Evolutionary conservation across 208 protist species (phyloP).

Genomic region (Kentomonas sorsogonicus): DNA sequence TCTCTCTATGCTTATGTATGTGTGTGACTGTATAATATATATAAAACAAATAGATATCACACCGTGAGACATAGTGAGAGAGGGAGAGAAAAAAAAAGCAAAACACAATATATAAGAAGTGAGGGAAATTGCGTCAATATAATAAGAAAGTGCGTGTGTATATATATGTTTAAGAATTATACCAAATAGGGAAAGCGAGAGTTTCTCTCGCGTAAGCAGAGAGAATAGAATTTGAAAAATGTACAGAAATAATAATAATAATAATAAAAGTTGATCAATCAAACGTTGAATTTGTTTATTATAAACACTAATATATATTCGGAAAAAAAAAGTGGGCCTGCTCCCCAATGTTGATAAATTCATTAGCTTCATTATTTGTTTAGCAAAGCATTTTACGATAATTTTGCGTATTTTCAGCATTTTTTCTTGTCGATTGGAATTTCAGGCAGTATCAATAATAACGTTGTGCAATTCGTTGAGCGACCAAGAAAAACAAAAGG

Average conservation of each 20-base stretch:
- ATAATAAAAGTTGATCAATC: conserved; percentile 5
- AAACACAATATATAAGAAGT: background rate
- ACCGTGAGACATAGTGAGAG: too few species aligned
- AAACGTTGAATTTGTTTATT: too few species aligned
- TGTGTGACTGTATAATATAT: background rate
- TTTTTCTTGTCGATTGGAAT: conserved; percentile 5
- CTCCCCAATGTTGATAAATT: background rate
- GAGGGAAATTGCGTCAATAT: background rate
- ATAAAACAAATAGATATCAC: too few species aligned
- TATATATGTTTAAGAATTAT: conserved; percentile 7
- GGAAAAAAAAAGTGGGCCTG: background rate
- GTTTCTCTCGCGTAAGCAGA: conserved; percentile 9
- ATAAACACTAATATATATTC: background rate
- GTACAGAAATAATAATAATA: conserved; percentile 13
- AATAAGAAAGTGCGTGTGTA: background rate
- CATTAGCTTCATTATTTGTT: background rate
- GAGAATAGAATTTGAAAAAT: conserved; percentile 12
- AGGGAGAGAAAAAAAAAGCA: conserved; percentile 6
- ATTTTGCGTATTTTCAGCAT: background rate
- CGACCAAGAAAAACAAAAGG: conserved; percentile 9
- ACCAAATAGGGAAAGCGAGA: conserved; percentile 4
- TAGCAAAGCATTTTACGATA: background rate
- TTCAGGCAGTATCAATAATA: background rate
- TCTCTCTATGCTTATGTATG: background rate
- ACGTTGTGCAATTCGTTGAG: too few species aligned